Base-by-base conservation (phyloP, 805 yeast genomes). In the Hanseniaspora singularis region DNA sequence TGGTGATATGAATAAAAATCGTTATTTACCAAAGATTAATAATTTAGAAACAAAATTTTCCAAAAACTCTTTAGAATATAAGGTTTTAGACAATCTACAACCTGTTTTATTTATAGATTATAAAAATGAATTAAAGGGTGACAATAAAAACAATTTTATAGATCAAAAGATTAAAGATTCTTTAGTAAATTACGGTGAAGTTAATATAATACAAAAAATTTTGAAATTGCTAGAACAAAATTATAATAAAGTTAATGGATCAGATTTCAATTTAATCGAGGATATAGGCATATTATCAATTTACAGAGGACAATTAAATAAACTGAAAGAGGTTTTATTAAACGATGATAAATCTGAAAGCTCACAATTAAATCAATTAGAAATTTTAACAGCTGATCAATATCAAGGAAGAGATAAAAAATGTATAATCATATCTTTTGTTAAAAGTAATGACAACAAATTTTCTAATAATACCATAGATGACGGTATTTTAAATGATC, bases 321-420 rank as follows among this genome's bases (percentile, higher is more conserved):
- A 71, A n/a, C 62, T 81, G 34, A 57, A 61, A 37, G 55, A 58
- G 34, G 51, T 28, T 12, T 10, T 40, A 52, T n/a, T n/a, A n/a
- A n/a, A n/a, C n/a, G n/a, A n/a, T n/a, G n/a, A n/a, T n/a, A n/a
- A n/a, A n/a, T n/a, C n/a, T n/a, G n/a, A n/a, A n/a, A n/a, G n/a
- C n/a, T n/a, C n/a, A n/a, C n/a, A n/a, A n/a, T n/a, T n/a, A n/a
- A n/a, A n/a, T 20, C 72, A 67, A 0, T 63, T 92, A 26, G 97
- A 92, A 54, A 71, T 84, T 27, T 66, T 89, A 49, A 92, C 99
- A 0, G 97, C 96, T 0, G 99, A 92, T 62, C 85, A 81, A 57
- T 89, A 82, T 56, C 98, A 92, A 64, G 99, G 98, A 0, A 71
- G 96, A 48, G 99, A 92, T 62, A 92, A 89, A 56, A 89, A 85